phyloP scores from a whole-genome alignment of 305 asterid genomes.

The Fraxinus baroniana region DNA sequence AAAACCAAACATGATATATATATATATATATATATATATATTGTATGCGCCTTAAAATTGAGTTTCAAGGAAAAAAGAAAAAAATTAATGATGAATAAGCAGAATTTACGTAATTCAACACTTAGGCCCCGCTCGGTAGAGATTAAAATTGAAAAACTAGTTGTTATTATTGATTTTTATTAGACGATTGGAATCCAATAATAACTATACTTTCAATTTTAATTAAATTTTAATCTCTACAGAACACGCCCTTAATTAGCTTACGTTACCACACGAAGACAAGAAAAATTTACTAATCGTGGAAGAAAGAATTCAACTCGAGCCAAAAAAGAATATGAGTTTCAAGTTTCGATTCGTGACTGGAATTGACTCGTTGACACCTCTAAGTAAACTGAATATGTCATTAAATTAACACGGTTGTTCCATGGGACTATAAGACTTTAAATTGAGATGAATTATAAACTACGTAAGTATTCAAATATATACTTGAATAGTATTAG shows the following conservation, averaged over 20 bases:
- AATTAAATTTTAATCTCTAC: too few relatives aligned
- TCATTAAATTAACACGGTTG: not conserved
- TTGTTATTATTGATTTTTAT: too few relatives aligned
- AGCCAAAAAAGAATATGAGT: too few relatives aligned
- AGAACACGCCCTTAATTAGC: not conserved
- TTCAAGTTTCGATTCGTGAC: too few relatives aligned
- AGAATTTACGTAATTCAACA: not conserved
- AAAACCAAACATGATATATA: too few relatives aligned
- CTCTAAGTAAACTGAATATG: too few relatives aligned
- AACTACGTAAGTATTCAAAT: too few relatives aligned
- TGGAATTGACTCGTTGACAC: too few relatives aligned
- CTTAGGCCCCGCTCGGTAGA: not conserved
- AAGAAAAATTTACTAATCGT: not conserved
- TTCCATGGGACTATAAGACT: not conserved
- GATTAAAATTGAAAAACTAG: too few relatives aligned
- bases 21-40: too few relatives aligned
- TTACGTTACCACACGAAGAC: not conserved
- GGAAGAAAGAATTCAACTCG: not conserved
- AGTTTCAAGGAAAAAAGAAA: not conserved
- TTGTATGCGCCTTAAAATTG: not conserved
- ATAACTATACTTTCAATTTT: too few relatives aligned
- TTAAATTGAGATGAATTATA: not conserved
- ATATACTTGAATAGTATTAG: not conserved
- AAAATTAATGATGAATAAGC: not conserved
- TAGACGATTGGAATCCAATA: too few relatives aligned